Evolutionary conservation across 352 stramenopile genomes (phyloP), one percentile per base, ranked within the genome.

Genomic region (Peronospora destructor): DNA sequence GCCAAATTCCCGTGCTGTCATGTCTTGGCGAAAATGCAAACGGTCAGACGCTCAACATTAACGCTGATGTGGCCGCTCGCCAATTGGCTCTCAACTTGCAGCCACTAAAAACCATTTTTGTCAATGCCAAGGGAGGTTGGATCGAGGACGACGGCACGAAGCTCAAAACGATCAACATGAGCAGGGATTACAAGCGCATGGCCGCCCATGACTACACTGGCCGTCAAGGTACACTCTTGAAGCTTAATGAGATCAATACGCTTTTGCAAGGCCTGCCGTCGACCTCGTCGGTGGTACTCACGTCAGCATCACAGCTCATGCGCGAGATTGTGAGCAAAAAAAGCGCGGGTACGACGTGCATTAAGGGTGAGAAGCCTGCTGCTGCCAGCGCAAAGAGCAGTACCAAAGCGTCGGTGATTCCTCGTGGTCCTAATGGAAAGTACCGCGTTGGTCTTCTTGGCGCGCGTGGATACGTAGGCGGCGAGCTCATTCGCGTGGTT

Each of bases 191-290:
- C 53, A 71, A 65, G 52, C 48, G 42, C 25, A 88, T 95, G 75
- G 79, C 78, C 9, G 57, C 76, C 10, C 68, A 68, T 12, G 83
- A 94, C 70, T 95, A 94, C 66, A 90, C 77, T 16, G 85, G 85
- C 12, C 84, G 85, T 30, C 84, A 95, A 49, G 85, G 85, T 41
- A 95, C 85, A 45, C 72, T 94, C n/a, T 72, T 95, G 45, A 95
- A 95, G 72, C 70, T 95, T 12, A 94, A 93, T 47, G 85, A 95
- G 66, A 94, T 95, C 61, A 85, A 94, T 61, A 65, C 68, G 26
- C 68, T 95, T 14, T 63, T 94, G 34, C 66, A 91, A 48, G 73
- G 72, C 28, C 59, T 95, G 28, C 83, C 85, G 11, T 71, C 68
- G 30, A 76, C 76, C 14, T 91, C 84, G 13, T 91, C 85, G 0